Evolutionary conservation across 805 yeast genomes (phyloP).

Genomic region (Naumovozyma castellii): DNA sequence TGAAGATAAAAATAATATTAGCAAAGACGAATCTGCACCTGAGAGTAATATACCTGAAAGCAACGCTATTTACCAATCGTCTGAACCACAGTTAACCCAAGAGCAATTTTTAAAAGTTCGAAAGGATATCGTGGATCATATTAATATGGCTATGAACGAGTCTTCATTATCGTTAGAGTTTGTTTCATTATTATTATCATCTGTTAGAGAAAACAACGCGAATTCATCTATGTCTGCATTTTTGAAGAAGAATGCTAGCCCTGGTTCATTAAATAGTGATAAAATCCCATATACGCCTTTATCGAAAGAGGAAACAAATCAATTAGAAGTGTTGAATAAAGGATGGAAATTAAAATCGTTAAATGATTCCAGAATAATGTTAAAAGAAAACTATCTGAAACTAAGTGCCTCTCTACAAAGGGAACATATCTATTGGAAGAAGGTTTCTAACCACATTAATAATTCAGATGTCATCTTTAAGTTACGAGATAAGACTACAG

Average conservation of each 20-base stretch:
- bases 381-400: constrained; percentile 43
- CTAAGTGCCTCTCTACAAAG: constrained; percentile 45
- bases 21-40: not conserved
- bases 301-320: constrained; percentile 17
- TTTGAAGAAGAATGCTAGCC: constrained; percentile 59
- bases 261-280: constrained; percentile 58
- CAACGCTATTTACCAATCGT: not conserved
- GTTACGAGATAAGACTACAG: constrained; percentile 45
- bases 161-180: constrained; percentile 82
- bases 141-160: constrained; percentile 73
- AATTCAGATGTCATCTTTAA: constrained; percentile 42
- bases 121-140: constrained; percentile 41
- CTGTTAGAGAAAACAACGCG: constrained; percentile 78
- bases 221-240: constrained; percentile 82
- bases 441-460: constrained; percentile 25
- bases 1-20: not conserved
- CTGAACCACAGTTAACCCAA: constrained; percentile 9
- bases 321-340: constrained; percentile 24
- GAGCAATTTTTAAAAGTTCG: constrained; percentile 41
- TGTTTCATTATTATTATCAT: constrained; percentile 71
- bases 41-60: not conserved
- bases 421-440: constrained; percentile 55
- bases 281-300: constrained; percentile 18
- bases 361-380: constrained; percentile 41
- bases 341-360: constrained; percentile 84